These are phyloP conservation scores for Favolaschia claudopus DNA, from an alignment of 768 basidiomycete genomes.

Conservation along the genomic window DNA sequence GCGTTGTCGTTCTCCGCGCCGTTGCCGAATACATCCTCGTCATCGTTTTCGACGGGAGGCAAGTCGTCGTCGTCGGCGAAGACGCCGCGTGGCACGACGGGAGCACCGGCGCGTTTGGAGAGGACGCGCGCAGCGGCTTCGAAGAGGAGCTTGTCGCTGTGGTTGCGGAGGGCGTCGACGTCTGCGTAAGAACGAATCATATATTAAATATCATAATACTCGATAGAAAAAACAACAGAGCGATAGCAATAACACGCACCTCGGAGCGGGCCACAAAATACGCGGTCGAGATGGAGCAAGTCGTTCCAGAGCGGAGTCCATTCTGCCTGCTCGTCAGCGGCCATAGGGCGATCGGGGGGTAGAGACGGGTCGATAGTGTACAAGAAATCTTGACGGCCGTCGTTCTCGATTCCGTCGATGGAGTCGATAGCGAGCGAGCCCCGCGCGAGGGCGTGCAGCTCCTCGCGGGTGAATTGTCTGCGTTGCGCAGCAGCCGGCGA, in stretches of 20 bases:
- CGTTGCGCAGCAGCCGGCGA: not conserved
- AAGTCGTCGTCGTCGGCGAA: no score
- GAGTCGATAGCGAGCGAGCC: not conserved
- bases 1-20: no score
- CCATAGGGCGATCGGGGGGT: not conserved
- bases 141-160: not conserved
- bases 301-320: constrained; percentile 6
- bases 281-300: constrained; percentile 7
- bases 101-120: no score
- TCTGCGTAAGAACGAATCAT: not conserved
- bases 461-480: not conserved
- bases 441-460: not conserved
- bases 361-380: not conserved
- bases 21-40: no score
- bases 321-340: not conserved
- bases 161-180: not conserved
- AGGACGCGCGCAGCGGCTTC: constrained; percentile 1
- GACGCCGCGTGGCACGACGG: no score
- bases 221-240: not conserved
- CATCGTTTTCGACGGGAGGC: no score
- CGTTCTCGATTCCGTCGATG: not conserved
- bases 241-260: not conserved
- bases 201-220: no score
- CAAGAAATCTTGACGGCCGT: not conserved
- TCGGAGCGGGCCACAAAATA: constrained; percentile 10